phyloP scores from a whole-genome alignment of 129 eudicot genomes.

The Escallonia herrerae region DNA sequence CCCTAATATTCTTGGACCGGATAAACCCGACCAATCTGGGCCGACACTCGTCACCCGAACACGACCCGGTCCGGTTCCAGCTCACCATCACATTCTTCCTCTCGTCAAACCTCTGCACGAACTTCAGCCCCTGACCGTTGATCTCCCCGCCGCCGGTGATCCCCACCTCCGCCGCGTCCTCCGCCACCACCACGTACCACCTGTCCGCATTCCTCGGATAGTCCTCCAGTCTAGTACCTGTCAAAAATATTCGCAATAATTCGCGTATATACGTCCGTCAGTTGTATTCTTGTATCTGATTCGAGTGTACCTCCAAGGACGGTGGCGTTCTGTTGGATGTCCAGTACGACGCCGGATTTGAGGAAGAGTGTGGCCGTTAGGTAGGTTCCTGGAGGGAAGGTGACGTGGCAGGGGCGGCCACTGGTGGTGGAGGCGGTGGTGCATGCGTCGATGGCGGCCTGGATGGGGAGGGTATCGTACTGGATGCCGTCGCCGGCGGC shows the following conservation, averaged over 20 bases:
- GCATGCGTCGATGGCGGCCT: constrained; percentile 75
- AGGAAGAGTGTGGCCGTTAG: constrained; percentile 66
- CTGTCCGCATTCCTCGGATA: constrained; percentile 47
- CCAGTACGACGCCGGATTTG: constrained; percentile 66
- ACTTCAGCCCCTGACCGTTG: constrained; percentile 81
- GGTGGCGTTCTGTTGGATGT: constrained; percentile 46
- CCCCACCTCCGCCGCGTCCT: constrained; percentile 72
- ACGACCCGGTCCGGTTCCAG: constrained; percentile 83
- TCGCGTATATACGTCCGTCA: too few relatives aligned
- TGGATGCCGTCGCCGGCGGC: constrained; percentile 64
- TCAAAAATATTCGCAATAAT: too few relatives aligned
- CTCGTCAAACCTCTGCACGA: constrained; percentile 71
- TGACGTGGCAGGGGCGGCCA: constrained; percentile 48
- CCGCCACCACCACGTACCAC: constrained; percentile 95
- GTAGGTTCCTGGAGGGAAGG: constrained; percentile 82
- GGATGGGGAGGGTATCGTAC: constrained; percentile 77
- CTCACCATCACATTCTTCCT: constrained; percentile 99
- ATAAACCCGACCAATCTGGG: constrained; percentile 81
- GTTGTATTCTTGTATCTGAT: too few relatives aligned
- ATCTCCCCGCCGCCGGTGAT: constrained; percentile 93
- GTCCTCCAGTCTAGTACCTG: constrained; percentile 43
- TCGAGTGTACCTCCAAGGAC: constrained; percentile 50
- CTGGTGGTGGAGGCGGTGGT: constrained; percentile 37
- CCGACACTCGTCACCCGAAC: constrained; percentile 81
- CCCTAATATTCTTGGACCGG: constrained; percentile 41